Evolutionary conservation across 306 rosid genomes (phyloP).

Genomic region (Quercus berberidifolia): DNA sequence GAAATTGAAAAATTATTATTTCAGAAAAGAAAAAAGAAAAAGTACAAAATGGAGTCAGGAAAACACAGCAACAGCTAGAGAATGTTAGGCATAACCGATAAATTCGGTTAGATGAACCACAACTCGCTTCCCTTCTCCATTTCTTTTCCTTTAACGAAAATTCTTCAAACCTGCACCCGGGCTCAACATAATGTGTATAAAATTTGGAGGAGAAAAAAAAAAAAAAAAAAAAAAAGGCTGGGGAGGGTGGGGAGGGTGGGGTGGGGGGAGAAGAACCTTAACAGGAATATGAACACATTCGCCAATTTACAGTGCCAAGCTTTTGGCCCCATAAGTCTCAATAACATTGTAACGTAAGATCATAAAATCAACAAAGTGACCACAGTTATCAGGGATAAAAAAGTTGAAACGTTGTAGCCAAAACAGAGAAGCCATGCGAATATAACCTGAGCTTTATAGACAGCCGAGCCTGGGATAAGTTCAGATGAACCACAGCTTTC

Average conservation of each 20-base stretch:
- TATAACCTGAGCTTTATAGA: constrained; percentile 39
- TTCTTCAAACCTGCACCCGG: neutral
- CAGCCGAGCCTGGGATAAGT: constrained; percentile 22
- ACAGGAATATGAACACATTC: constrained; percentile 22
- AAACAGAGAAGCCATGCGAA: constrained; percentile 14
- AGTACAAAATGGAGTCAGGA: neutral
- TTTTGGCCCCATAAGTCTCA: constrained; percentile 15
- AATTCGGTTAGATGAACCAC: neutral
- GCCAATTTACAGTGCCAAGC: constrained; percentile 18
- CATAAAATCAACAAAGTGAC: neutral
- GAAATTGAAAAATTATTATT: neutral
- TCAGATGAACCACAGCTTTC: constrained; percentile 29
- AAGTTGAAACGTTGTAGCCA: constrained; percentile 30
- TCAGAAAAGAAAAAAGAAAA: neutral
- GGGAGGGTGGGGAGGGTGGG: too few relatives aligned
- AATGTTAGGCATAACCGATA: neutral
- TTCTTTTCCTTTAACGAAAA: neutral
- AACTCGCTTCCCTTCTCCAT: neutral
- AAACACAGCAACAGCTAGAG: neutral
- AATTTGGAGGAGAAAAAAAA: neutral
- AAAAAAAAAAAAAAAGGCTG: neutral
- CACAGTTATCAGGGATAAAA: constrained; percentile 15
- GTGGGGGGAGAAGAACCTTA: neutral
- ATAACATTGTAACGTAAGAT: constrained; percentile 33
- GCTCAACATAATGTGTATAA: neutral